Evolutionary conservation across 805 yeast genomes (phyloP).

Genomic region (Naumovozyma dairenensis): DNA sequence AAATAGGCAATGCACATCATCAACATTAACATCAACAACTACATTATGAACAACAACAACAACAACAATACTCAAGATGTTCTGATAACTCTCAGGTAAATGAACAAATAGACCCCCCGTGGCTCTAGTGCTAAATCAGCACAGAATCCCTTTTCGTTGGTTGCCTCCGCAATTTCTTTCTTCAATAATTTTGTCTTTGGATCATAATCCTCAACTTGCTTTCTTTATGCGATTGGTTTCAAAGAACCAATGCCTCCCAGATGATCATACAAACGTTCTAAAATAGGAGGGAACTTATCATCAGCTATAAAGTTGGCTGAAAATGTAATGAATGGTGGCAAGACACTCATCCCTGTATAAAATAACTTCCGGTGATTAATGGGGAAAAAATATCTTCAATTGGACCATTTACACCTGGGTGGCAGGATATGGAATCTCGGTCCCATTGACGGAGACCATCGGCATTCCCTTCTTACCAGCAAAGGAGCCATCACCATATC

Average conservation of each 20-base stretch:
- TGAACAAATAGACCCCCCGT: too few species aligned
- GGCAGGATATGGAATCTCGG: constrained; percentile 4
- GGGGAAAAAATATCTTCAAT: constrained; percentile 18
- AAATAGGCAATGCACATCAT: too few species aligned
- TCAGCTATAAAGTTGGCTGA: constrained; percentile 6
- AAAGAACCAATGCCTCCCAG: constrained; percentile 1
- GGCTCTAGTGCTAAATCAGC: too few species aligned
- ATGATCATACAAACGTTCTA: constrained; percentile 2
- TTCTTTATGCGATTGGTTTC: constrained; percentile 7
- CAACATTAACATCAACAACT: too few species aligned
- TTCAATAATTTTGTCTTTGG: too few species aligned
- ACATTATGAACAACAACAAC: too few species aligned
- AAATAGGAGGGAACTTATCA: constrained; percentile 1
- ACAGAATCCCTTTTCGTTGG: too few species aligned
- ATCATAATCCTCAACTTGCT: too few species aligned
- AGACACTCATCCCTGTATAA: constrained; percentile 15
- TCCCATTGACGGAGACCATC: constrained; percentile 10
- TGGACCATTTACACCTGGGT: constrained; percentile 16
- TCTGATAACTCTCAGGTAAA: too few species aligned
- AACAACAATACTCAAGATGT: too few species aligned
- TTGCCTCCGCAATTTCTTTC: too few species aligned
- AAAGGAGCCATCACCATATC: constrained; percentile 18
- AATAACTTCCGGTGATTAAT: constrained; percentile 17
- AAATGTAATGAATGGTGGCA: constrained; percentile 15
- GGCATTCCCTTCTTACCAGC: constrained; percentile 15